Base-by-base conservation (phyloP, 768 basidiomycete genomes). In the Scleroderma bovista region DNA sequence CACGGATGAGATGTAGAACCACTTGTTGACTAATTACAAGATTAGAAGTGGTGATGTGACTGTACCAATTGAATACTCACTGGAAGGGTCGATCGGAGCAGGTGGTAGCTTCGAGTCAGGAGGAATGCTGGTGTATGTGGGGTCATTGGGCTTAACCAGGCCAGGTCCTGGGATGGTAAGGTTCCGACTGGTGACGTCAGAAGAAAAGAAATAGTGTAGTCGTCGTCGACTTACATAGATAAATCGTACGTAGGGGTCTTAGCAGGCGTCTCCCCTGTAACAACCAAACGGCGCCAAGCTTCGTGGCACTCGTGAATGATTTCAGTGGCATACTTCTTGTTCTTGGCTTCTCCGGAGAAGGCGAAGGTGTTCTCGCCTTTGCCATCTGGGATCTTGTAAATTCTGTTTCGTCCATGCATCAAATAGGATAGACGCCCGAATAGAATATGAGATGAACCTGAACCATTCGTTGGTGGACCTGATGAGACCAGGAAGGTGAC, bases 401-500 rank as follows among this genome's bases (percentile, higher is more conserved):
- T 93, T 69, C 90, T 92, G 55, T 4, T 48, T 23, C 42, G 44
- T 42, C 23, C 37, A 16, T 38, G 46, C 44, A 46, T 51, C 50
- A 54, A 46, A 38, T 44, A 32, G 26, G 15, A 15, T 33, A 20
- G 23, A 50, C 34, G 22, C 29, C 11, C 42, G 23, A 6, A 15
- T 13, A 26, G 33, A 36, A 51, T 54, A 33, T 3, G 24, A 55
- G 23, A 52, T 68, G 17, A 54, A 86, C 87, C 91, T 80, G 88
- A 99, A 97, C 96, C 96, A 99, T 71, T 98, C 96, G 64, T 97
- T 98, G 47, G 94, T 95, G 20, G 94, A 95, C 56, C 94, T 80
- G 74, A 97, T 88, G 60, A 98, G 76, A 55, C 96, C 96, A 39
- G 96, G 96, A 46, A 97, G 84, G 69, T 98, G 94, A 57, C 93